phyloP scores from a whole-genome alignment of 2,329 filamentous ascomycete genomes.

The Aphanocladium album region DNA sequence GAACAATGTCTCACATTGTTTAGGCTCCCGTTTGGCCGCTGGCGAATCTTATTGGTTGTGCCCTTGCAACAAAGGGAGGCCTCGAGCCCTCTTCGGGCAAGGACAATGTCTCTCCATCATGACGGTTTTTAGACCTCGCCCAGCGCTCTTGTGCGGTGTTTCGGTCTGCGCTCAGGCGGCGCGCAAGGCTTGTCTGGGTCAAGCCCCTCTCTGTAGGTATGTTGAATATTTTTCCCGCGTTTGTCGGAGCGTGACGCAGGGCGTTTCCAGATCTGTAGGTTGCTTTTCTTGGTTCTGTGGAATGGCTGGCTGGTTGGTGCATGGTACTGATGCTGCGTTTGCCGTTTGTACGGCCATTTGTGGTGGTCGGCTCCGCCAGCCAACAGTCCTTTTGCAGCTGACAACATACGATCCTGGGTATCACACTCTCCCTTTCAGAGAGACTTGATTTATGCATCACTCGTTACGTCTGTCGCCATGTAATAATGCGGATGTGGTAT shows the following conservation, averaged over 20 bases:
- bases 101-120: background rate
- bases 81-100: background rate
- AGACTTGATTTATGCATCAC: background rate
- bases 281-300: background rate
- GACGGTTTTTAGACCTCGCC: background rate
- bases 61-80: constrained; percentile 3
- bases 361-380: background rate
- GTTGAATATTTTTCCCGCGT: background rate
- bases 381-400: background rate
- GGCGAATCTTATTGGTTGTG: background rate
- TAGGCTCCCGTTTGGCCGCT: background rate
- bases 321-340: background rate
- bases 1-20: constrained; percentile 6
- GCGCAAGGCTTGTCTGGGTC: background rate
- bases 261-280: background rate
- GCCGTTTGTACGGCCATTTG: background rate
- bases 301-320: background rate
- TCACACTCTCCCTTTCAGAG: background rate
- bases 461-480: background rate
- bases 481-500: background rate
- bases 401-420: background rate
- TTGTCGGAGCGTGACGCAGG: background rate
- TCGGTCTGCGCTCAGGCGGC: background rate
- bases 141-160: background rate
- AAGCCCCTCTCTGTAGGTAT: constrained; percentile 4